Evolutionary conservation across 257 asterid genomes (phyloP), one percentile per base, ranked within the genome.

Genomic region (Handroanthus guayacan): DNA sequence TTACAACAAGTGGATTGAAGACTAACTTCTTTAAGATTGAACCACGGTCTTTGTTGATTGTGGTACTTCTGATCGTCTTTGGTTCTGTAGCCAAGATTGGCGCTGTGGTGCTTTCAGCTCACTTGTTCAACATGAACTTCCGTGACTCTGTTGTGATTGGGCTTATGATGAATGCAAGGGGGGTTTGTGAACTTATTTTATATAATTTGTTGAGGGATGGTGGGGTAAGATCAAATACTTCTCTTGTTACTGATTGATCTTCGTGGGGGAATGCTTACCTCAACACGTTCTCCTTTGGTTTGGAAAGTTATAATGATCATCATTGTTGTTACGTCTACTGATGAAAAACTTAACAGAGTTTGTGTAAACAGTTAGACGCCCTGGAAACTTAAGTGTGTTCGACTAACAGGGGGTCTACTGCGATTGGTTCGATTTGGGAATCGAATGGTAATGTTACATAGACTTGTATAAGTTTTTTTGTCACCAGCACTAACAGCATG

Each of bases 1-100:
- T 88, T 36, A 86, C 92, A 0, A 69, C 82, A 2, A 84, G 89
- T 56, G 92, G 92, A 16, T 81, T 88, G 31, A 88, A 84, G 79
- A 86, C 90, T 1, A 57, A 86, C 68, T 63, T 86, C 12, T 88
- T 82, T 80, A 10, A 8, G 20, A 56, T 88, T 56, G 77, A 80
- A 0, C 64, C 75, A 13, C 45, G 56, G 69, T 71, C 82, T 6
- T 36, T 84, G 31, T 80, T 79, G 87, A 69, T 80, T 17, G 69
- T 82, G 52, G 64, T 64, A 13, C 31, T 79, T 12, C 11, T 84
- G 36, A 77, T 84, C n/a, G 0, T 79, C 64, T 60, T 76, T 60
- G 48, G 78, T 62, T 76, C 76, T 51, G 2, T 84, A 4, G 48
- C 82, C 57, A 86, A 88, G 89, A 25, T 79, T 31, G 82, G 50